Evolutionary conservation across 371 early-diverging fungal species (phyloP).

Genomic region (Apophysomyces sp.): DNA sequence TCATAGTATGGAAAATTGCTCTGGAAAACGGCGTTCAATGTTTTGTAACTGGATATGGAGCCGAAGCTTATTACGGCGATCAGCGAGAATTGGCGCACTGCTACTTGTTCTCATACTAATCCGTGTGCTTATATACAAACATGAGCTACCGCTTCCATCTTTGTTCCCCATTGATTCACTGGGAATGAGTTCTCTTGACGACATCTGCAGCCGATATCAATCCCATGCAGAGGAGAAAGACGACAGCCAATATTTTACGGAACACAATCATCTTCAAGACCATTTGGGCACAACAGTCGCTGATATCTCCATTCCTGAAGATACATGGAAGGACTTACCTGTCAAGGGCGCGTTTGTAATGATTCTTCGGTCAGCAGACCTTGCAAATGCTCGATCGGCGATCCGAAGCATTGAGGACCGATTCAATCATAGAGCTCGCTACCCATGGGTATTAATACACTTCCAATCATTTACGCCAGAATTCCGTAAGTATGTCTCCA

Average conservation of each 20-base stretch:
- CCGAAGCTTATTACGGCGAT: conserved; percentile 9
- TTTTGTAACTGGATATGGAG: conserved; percentile 5
- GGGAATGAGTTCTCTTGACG: not conserved
- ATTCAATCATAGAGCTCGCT: conserved; percentile 35
- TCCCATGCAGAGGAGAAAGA: not conserved
- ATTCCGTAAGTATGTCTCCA: conserved; percentile 30
- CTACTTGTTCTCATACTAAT: conserved; percentile 1
- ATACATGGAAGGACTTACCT: conserved; percentile 20
- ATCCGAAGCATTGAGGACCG: conserved; percentile 47
- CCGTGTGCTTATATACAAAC: conserved; percentile 2
- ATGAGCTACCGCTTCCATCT: not conserved
- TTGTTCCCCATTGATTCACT: not conserved
- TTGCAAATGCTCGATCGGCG: conserved; percentile 32
- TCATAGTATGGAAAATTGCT: not conserved
- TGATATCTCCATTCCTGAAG: conserved; percentile 1
- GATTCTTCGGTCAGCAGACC: conserved; percentile 30
- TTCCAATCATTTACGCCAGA: conserved; percentile 32
- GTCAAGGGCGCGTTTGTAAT: conserved; percentile 32
- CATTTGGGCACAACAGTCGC: not conserved
- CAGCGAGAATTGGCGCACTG: not conserved
- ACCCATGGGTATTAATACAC: conserved; percentile 55
- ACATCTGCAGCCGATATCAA: not conserved
- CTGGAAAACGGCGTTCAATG: not conserved
- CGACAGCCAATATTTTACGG: not conserved
- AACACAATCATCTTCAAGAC: conserved; percentile 8